Conservation (phyloP, 345 rosid species). For the Geranium brycei region DNA sequence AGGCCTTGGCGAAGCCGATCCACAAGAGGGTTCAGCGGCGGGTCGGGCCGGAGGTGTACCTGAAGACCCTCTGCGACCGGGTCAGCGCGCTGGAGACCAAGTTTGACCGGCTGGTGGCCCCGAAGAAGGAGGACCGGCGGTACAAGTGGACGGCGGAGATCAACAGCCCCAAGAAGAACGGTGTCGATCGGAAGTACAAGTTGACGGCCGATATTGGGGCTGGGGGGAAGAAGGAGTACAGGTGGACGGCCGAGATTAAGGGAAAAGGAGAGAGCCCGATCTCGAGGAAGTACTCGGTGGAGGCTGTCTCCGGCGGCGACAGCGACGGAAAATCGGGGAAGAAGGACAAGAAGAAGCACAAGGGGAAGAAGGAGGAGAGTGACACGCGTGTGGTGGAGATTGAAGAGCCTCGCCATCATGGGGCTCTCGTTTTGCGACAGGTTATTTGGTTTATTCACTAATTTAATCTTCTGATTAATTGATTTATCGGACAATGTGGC, state of each 20-base stretch:
- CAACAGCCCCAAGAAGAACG: slow-evolving; percentile 22
- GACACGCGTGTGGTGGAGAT: slow-evolving; percentile 53
- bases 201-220: too few relatives aligned
- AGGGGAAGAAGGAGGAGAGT: slow-evolving; percentile 33
- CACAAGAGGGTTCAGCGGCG: slow-evolving; percentile 38
- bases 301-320: slow-evolving; percentile 37
- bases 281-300: slow-evolving; percentile 44
- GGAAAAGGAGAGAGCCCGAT: slow-evolving; percentile 39
- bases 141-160: slow-evolving; percentile 63
- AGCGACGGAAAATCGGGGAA: slow-evolving; percentile 12
- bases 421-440: slow-evolving; percentile 45
- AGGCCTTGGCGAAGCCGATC: slow-evolving; percentile 25
- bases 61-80: slow-evolving; percentile 45
- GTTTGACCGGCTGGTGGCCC: slow-evolving; percentile 35
- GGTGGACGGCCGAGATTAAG: slow-evolving; percentile 72
- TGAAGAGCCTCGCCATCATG: slow-evolving; percentile 40
- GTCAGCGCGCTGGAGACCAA: slow-evolving; percentile 54
- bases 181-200: slow-evolving; percentile 13
- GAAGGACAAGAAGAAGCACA: slow-evolving; percentile 25
- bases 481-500: neutral
- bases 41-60: slow-evolving; percentile 21
- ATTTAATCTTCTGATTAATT: neutral
- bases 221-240: slow-evolving; percentile 32
- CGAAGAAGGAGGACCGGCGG: slow-evolving; percentile 44
- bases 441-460: slow-evolving; percentile 17